Conservation (phyloP, 2,329 filamentous ascomycete genomes). For the Davidsoniella australis region DNA sequence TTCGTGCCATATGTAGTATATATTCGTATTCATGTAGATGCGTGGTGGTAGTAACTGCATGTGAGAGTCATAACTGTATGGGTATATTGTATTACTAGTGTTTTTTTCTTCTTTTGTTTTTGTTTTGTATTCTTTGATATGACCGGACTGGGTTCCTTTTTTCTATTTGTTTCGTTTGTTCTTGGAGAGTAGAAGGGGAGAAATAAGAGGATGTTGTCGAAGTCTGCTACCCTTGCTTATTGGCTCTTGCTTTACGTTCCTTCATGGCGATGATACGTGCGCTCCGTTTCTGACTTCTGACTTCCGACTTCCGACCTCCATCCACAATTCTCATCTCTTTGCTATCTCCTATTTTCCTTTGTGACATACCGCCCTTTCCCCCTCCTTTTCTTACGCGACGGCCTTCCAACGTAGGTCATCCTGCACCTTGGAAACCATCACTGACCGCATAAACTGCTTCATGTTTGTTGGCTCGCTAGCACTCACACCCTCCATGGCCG, state of each 20-base stretch:
- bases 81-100: neutral
- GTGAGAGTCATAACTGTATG: neutral
- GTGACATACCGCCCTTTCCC: too few relatives aligned
- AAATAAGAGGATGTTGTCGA: too few relatives aligned
- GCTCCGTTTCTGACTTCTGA: too few relatives aligned
- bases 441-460: conserved; percentile 43
- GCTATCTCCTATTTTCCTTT: neutral
- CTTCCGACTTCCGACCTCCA: neutral
- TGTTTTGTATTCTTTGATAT: neutral
- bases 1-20: too few relatives aligned
- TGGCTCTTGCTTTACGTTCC: neutral
- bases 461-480: conserved; percentile 29
- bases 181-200: too few relatives aligned
- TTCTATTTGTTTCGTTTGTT: neutral
- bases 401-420: conserved; percentile 39
- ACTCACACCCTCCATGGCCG: conserved; percentile 28
- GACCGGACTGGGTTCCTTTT: conserved; percentile 5
- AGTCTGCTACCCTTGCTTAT: neutral
- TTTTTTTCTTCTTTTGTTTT: neutral
- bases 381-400: neutral
- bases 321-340: neutral
- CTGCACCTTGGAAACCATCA: conserved; percentile 37
- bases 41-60: too few relatives aligned
- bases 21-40: too few relatives aligned
- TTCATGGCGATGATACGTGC: too few relatives aligned